These are phyloP conservation scores for Musa balbisiana DNA, from an alignment of 202 grass and related monocot genomes.

Conservation along the genomic window DNA sequence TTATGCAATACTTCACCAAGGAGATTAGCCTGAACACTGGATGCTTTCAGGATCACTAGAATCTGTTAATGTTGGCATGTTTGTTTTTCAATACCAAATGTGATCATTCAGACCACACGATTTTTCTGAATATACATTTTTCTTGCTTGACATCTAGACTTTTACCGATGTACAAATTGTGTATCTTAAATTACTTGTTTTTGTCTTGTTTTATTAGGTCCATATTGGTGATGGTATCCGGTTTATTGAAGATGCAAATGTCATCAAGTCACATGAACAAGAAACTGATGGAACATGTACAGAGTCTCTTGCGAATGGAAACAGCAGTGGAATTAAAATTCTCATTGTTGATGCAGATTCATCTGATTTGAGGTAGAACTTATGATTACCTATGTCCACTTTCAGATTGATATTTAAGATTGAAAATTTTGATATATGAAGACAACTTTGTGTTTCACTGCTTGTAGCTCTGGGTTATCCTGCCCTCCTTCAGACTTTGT, in stretches of 20 bases:
- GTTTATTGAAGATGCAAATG: constrained; percentile 44
- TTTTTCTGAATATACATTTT: not conserved
- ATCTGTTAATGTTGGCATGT: no score
- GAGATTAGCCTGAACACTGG: not conserved
- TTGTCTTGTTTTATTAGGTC: constrained; percentile 37
- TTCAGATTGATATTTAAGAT: not conserved
- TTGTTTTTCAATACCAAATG: not conserved
- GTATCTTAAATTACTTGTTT: constrained; percentile 4
- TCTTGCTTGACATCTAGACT: not conserved
- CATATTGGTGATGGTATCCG: constrained; percentile 75
- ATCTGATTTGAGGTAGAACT: constrained; percentile 69
- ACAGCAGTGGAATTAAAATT: constrained; percentile 41
- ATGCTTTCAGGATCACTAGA: no score
- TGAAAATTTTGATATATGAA: constrained; percentile 9
- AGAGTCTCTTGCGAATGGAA: constrained; percentile 28
- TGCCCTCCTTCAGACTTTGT: constrained; percentile 72
- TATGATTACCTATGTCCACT: not conserved
- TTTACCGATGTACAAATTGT: not conserved
- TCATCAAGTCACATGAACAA: not conserved
- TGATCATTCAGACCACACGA: not conserved
- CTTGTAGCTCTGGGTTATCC: constrained; percentile 65
- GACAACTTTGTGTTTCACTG: constrained; percentile 11
- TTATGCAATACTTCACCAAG: not conserved
- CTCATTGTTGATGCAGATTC: constrained; percentile 93
- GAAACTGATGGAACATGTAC: constrained; percentile 9